Percentiles rank a stretch among this genome's conserved stretches.
Evolutionary conservation across 140 eudicot genomes (phyloP).

Genomic region (Bidens hawaiensis): DNA sequence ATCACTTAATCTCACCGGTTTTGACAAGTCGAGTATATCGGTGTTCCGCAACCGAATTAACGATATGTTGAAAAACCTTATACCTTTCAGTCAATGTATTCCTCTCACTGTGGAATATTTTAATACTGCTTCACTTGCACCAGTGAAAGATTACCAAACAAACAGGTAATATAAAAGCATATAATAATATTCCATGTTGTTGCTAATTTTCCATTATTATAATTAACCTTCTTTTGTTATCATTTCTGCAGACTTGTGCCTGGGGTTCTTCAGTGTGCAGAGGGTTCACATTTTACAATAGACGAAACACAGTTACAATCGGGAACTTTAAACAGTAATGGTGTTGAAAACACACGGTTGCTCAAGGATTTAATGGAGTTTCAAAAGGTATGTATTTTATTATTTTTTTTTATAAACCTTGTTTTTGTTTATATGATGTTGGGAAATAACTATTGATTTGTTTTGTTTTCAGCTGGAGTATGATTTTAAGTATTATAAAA

Average conservation of each 20-base stretch:
- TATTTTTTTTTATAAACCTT: background rate
- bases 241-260: constrained; percentile 57
- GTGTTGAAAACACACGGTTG: constrained; percentile 66
- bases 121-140: constrained; percentile 64
- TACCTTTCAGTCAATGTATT: constrained; percentile 66
- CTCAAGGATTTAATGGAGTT: constrained; percentile 59
- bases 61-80: constrained; percentile 49
- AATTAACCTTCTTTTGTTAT: constrained; percentile 4
- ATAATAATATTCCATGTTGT: background rate
- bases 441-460: background rate
- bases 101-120: constrained; percentile 74
- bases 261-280: constrained; percentile 80
- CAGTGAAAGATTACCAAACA: constrained; percentile 77
- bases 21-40: constrained; percentile 64
- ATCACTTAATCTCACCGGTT: constrained; percentile 71
- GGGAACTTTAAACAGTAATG: constrained; percentile 61
- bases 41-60: constrained; percentile 64
- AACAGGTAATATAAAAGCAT: constrained; percentile 48
- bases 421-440: background rate
- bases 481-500: constrained; percentile 75
- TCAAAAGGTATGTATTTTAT: constrained; percentile 48
- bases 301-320: constrained; percentile 72
- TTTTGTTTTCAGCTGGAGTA: constrained; percentile 67
- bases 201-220: background rate
- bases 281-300: constrained; percentile 78